A percentile compares a stretch with the other conserved stretches of the same genome.
These are phyloP conservation scores for Wakefieldia striispora DNA, from an alignment of 768 basidiomycete species.

Conservation along the genomic window DNA sequence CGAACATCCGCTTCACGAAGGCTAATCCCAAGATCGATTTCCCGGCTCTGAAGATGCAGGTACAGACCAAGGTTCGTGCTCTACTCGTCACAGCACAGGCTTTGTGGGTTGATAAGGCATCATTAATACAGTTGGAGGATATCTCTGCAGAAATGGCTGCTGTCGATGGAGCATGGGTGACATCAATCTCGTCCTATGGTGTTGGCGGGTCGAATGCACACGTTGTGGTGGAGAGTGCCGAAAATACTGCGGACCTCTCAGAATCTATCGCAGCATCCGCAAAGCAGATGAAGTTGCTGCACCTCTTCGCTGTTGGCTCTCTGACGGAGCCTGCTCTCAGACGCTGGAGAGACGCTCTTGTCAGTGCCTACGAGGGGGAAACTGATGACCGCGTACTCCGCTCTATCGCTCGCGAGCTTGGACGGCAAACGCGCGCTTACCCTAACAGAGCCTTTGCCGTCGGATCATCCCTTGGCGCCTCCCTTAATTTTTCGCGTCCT, in stretches of 20 bases:
- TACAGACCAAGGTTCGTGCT: conserved; percentile 22
- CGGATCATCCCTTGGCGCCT: conserved; percentile 18
- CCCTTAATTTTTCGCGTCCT: conserved; percentile 31
- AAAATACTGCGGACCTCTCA: conserved; percentile 15
- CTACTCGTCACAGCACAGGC: background rate
- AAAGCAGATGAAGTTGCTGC: conserved; percentile 14
- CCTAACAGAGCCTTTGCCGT: conserved; percentile 27
- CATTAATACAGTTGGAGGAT: conserved; percentile 18
- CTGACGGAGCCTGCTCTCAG: conserved; percentile 25
- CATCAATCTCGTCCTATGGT: conserved; percentile 34
- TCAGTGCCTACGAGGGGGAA: conserved; percentile 10
- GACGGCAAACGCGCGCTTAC: conserved; percentile 30
- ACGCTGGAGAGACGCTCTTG: conserved; percentile 26
- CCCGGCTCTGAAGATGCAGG: conserved; percentile 22
- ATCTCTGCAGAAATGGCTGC: conserved; percentile 30
- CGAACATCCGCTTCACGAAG: conserved; percentile 28
- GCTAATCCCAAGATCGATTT: conserved; percentile 29
- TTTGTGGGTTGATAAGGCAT: background rate
- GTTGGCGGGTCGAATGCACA: conserved; percentile 36
- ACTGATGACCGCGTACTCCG: conserved; percentile 25
- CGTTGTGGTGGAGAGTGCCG: conserved; percentile 29
- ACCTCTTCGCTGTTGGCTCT: conserved; percentile 28
- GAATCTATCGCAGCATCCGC: background rate
- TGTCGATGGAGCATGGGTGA: conserved; percentile 27
- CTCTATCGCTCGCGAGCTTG: conserved; percentile 27